These are phyloP conservation scores for Fusarium setosum DNA, from an alignment of 2,329 filamentous ascomycete species.

Conservation along the genomic window DNA sequence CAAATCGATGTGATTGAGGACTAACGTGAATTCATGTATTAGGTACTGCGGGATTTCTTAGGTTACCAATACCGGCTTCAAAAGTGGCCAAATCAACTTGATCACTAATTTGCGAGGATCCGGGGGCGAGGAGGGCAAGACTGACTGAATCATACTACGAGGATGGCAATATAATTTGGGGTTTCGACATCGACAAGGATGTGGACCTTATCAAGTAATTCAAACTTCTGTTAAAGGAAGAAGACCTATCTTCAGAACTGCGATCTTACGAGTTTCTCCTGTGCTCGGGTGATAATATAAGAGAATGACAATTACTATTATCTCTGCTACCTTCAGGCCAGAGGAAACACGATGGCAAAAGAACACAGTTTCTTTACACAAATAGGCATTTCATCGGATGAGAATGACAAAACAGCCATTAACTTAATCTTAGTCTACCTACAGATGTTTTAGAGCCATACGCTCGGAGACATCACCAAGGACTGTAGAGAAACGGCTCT, in stretches of 20 bases:
- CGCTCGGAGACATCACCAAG: constrained; percentile 1
- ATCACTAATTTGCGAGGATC: constrained; percentile 17
- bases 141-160: constrained; percentile 19
- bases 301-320: no score
- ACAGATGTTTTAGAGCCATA: background rate
- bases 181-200: constrained; percentile 9
- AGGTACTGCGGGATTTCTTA: constrained; percentile 16
- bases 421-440: constrained; percentile 18
- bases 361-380: no score
- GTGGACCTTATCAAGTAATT: constrained; percentile 15
- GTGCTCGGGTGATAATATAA: background rate
- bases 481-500: constrained; percentile 1
- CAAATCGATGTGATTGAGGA: no score
- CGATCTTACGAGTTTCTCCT: constrained; percentile 8
- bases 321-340: no score
- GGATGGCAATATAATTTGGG: constrained; percentile 9
- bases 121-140: constrained; percentile 15
- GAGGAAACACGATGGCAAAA: no score
- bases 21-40: no score
- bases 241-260: constrained; percentile 4
- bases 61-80: constrained; percentile 16
- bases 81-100: constrained; percentile 12
- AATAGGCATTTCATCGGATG: no score
- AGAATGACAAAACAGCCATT: constrained; percentile 6
- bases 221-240: constrained; percentile 15